Base-by-base conservation (phyloP, 768 basidiomycete genomes). In the Tylopilus sp. region DNA sequence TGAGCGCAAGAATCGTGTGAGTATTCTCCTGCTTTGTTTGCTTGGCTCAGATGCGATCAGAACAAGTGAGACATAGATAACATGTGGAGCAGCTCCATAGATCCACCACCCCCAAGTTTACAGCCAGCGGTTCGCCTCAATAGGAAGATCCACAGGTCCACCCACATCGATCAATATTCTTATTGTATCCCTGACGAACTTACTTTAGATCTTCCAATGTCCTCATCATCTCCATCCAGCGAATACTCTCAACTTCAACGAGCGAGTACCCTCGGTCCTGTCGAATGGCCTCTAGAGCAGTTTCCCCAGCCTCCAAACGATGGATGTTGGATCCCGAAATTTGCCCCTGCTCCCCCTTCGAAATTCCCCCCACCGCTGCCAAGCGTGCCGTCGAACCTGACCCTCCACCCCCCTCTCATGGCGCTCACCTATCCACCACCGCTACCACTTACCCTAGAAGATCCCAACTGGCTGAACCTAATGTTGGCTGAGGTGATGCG, bases 341-440 rank as follows among this genome's bases (percentile, higher is more conserved):
- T 25, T n/a, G 63, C 30, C 25, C 57, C 56, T 15, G 55, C 51
- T 38, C 56, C 50, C 7, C 57, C 56, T 17, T 46, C 63, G 3
- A 65, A 50, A 52, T 65, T 49, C 25, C 51, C 50, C 8, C 26
- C 30, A 21, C 45, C 25, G 5, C 33, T 60, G 26, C 33, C 60
- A 12, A 4, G 38, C 15, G 52, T 50, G 0, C 58, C 58, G 2
- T 52, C 51, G 1, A 36, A 38, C 7, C 5, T 52, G 18, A 43
- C 51, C 2, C 55, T 67, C 28, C 28, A 55, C n/a, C 62, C 68
- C 23, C 67, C 67, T n/a, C 25, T 67, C 41, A 70, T 68, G 56
- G 13, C 44, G 0, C 15, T 69, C 8, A 50, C 55, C 18, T 70
- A 65, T 42, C 67, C 67, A 13, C 67, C 69, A 22, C 54, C 44